phyloP scores from a whole-genome alignment of 2,329 filamentous ascomycete genomes.

The Coniochaeta sp. region DNA sequence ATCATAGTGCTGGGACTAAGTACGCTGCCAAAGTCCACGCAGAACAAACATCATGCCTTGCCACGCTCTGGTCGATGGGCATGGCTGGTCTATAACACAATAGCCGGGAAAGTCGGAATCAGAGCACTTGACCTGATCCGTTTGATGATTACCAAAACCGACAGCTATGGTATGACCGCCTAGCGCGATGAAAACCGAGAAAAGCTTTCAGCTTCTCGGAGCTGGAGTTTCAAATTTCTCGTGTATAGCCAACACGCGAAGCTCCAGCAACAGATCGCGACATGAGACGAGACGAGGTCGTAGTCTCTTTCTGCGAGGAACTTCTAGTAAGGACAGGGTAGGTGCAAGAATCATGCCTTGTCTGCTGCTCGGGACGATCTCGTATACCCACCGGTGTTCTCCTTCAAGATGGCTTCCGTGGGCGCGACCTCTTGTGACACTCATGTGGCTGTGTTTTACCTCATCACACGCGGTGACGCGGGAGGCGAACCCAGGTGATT shows the following conservation, averaged over 20 bases:
- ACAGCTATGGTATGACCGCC: background rate
- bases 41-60: background rate
- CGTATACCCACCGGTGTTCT: background rate
- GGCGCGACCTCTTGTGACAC: background rate
- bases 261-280: background rate
- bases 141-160: background rate
- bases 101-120: background rate
- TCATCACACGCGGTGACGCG: background rate
- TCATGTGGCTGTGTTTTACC: background rate
- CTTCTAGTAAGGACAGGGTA: background rate
- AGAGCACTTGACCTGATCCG: background rate
- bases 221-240: background rate
- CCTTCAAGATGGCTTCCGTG: background rate
- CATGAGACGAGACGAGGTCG: background rate
- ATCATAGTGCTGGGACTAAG: background rate
- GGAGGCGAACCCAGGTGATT: background rate
- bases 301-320: background rate
- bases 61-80: background rate
- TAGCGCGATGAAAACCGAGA: background rate
- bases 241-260: background rate
- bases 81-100: background rate
- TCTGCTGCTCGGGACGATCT: background rate
- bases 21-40: background rate
- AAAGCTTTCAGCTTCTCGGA: background rate
- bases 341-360: background rate